Conservation (phyloP, 768 basidiomycete genomes). For the Lentinula guzmanii region DNA sequence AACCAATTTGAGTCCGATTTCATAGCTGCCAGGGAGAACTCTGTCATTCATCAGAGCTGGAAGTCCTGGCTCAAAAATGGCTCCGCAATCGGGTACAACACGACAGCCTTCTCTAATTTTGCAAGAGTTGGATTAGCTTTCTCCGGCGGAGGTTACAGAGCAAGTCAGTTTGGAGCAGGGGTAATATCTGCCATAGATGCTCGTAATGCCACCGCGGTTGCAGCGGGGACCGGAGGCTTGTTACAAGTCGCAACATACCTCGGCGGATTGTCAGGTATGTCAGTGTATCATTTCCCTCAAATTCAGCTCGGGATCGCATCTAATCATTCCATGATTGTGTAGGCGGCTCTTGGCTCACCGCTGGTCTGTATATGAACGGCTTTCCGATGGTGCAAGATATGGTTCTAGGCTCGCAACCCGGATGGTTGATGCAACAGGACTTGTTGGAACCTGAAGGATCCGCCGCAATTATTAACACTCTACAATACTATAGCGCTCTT, state of each 20-base stretch:
- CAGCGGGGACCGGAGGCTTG: conserved; percentile 58
- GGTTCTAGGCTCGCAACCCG: conserved; percentile 48
- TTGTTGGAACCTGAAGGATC: conserved; percentile 35
- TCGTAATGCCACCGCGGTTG: conserved; percentile 50
- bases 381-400: conserved; percentile 53
- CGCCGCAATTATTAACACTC: conserved; percentile 37
- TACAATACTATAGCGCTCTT: conserved; percentile 47
- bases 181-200: conserved; percentile 56
- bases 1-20: conserved; percentile 46
- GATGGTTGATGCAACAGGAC: conserved; percentile 57
- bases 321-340: background rate
- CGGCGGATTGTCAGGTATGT: conserved; percentile 56
- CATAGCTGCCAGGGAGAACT: conserved; percentile 32
- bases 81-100: conserved; percentile 44
- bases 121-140: conserved; percentile 59
- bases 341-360: conserved; percentile 69
- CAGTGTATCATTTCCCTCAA: background rate
- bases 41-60: conserved; percentile 44
- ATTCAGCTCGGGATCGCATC: background rate
- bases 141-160: conserved; percentile 65
- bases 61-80: conserved; percentile 52
- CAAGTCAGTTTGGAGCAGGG: conserved; percentile 61
- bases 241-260: conserved; percentile 66
- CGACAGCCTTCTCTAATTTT: conserved; percentile 33
- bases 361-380: conserved; percentile 59